Evolutionary conservation across 345 rosid genomes (phyloP).

Genomic region (Noccaea caerulescens): DNA sequence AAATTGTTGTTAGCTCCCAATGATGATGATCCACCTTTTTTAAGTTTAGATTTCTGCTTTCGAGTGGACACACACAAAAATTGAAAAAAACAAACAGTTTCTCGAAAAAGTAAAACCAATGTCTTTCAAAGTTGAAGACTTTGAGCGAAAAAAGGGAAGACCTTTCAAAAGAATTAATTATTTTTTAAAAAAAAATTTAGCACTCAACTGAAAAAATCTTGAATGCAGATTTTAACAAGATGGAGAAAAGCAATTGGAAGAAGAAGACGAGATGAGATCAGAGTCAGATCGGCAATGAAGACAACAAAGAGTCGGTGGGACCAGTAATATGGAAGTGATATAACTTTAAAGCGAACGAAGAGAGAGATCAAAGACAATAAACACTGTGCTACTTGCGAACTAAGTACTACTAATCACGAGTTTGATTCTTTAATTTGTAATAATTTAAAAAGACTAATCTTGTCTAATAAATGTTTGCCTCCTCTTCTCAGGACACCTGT

Average conservation of each 20-base stretch:
- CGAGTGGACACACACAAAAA: constrained; percentile 36
- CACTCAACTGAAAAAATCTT: constrained; percentile 19
- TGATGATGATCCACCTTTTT: constrained; percentile 42
- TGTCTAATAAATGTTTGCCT: constrained; percentile 30
- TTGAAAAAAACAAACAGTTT: constrained; percentile 14
- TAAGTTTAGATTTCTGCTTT: constrained; percentile 25
- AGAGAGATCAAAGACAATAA: constrained; percentile 34
- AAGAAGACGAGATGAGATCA: constrained; percentile 31
- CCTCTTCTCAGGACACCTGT: constrained; percentile 35
- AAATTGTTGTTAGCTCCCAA: constrained; percentile 36
- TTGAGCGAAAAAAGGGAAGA: constrained; percentile 10
- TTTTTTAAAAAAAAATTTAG: not conserved
- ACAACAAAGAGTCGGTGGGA: constrained; percentile 46
- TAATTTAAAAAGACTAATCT: constrained; percentile 1
- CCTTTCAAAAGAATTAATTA: constrained; percentile 15
- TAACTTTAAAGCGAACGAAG: constrained; percentile 24
- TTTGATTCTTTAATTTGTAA: not conserved
- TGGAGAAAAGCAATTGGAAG: constrained; percentile 8
- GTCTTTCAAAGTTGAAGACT: constrained; percentile 37
- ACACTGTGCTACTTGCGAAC: constrained; percentile 23
- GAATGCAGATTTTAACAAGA: constrained; percentile 34
- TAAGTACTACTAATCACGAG: constrained; percentile 2
- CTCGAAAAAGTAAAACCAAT: constrained; percentile 25
- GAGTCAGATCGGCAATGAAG: constrained; percentile 42
- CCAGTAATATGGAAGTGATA: constrained; percentile 41